These are phyloP conservation scores for Apiospora malaysiana DNA, from an alignment of 2,329 filamentous ascomycete species.

Conservation along the genomic window DNA sequence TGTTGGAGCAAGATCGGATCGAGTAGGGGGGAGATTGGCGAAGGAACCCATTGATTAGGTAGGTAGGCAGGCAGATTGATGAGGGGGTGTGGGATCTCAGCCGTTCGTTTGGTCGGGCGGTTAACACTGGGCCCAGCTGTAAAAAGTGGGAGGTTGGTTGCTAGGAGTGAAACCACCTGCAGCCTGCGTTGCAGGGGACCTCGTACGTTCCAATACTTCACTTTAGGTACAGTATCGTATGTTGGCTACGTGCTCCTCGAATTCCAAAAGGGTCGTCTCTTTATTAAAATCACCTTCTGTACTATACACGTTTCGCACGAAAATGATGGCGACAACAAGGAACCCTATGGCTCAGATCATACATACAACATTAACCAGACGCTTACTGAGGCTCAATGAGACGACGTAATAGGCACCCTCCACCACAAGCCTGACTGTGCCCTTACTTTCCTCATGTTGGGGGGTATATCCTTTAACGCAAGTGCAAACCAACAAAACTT, in stretches of 20 bases:
- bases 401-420: neutral
- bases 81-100: neutral
- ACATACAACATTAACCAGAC: neutral
- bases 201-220: too few relatives aligned
- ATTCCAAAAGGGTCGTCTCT: conserved; percentile 2
- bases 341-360: neutral
- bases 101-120: neutral
- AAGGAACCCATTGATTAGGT: neutral
- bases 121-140: neutral
- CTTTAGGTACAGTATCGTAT: too few relatives aligned
- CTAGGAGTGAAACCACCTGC: neutral
- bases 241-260: too few relatives aligned
- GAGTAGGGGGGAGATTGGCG: neutral
- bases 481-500: conserved; percentile 18
- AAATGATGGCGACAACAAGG: neutral
- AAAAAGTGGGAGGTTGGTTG: conserved; percentile 16
- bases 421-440: neutral
- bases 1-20: neutral
- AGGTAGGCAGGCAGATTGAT: too few relatives aligned
- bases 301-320: neutral
- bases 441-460: conserved; percentile 12
- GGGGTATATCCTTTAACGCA: conserved; percentile 24
- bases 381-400: neutral
- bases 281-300: neutral
- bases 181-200: too few relatives aligned